Base-by-base conservation (phyloP, 31 red algal species). In the Endocladia muricata region DNA sequence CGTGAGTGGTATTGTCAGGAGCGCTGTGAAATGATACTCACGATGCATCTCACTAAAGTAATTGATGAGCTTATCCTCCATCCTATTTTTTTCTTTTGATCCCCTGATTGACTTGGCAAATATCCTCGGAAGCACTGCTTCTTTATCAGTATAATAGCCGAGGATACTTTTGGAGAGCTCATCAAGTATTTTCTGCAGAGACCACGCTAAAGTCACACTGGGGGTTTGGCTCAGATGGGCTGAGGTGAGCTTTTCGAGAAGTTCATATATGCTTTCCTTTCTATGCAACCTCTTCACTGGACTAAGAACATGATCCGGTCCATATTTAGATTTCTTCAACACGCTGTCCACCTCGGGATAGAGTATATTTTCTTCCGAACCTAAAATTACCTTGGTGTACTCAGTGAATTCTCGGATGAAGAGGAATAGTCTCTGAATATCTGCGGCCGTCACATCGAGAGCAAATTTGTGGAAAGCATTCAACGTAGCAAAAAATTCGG, bases 1-100 rank as follows among this genome's bases (percentile, higher is more conserved):
- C 55, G 80, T 77, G 55, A 89, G 73, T 38, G 76, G 81, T 58
- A 81, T 75, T 61, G 74, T 55, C n/a, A 89, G 52, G 35, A 89
- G 38, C 1, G 76, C 85, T 3, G 57, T 77, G 36, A 89, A 60
- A 68, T 75, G 74, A 41, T 55, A 54, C 9, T 77, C 85, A 7
- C 81, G 85, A 38, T 51, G 31, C 39, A 76, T 58, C 31, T 32
- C n/a, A 30, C 61, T 42, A 15, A 89, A 37, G 60, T 62, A 81
- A 3, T 80, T 68, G 55, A 89, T 81, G 30, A 89, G 51, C 51
- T 76, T 89, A 23, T 60, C 52, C 68, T 89, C 85, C 8, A 89
- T 1, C 68, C 76, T 80, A 34, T 63, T 37, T 54, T 89, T 78
- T 29, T 89, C 67, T 42, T 55, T 51, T 42, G 75, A 49, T 4